A percentile compares a stretch with the other conserved stretches of the same genome.
These are phyloP conservation scores for Vigna unguiculata DNA, from an alignment of 306 rosid species.

Conservation along the genomic window DNA sequence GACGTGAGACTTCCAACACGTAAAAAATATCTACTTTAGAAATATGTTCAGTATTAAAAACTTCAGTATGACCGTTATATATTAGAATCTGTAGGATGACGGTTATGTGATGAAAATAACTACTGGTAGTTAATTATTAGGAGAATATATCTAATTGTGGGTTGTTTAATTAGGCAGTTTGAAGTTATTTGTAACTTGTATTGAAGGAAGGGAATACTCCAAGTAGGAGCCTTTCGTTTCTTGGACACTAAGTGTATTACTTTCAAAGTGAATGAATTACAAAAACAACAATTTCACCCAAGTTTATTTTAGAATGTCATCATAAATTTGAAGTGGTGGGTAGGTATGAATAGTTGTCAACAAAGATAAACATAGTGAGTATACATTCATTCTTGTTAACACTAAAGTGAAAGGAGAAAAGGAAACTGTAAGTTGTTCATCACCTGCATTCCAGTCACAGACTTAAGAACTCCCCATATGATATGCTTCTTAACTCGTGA, in stretches of 20 bases:
- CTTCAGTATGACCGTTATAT: background rate
- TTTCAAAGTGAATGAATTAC: no score
- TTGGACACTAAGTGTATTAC: background rate
- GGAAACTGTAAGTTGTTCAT: constrained; percentile 27
- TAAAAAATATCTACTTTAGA: no score
- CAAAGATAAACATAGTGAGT: constrained; percentile 1
- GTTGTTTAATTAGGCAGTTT: background rate
- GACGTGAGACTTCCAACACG: no score
- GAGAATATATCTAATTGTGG: background rate
- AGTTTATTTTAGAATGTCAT: background rate
- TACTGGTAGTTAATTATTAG: background rate
- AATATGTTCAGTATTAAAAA: background rate
- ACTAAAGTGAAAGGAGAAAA: constrained; percentile 23
- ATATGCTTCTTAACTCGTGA: constrained; percentile 97
- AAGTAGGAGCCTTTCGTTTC: background rate
- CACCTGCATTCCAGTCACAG: constrained; percentile 99
- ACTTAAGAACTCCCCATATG: constrained; percentile 98
- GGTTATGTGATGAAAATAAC: background rate
- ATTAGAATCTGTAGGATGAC: background rate
- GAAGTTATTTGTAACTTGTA: background rate
- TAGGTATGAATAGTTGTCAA: constrained; percentile 18
- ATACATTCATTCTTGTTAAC: constrained; percentile 10
- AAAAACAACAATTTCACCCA: background rate
- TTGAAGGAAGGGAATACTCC: background rate
- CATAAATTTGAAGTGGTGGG: constrained; percentile 38